Base-by-base conservation (phyloP, 2,329 filamentous ascomycete genomes). In the Shiraia sp. region DNA sequence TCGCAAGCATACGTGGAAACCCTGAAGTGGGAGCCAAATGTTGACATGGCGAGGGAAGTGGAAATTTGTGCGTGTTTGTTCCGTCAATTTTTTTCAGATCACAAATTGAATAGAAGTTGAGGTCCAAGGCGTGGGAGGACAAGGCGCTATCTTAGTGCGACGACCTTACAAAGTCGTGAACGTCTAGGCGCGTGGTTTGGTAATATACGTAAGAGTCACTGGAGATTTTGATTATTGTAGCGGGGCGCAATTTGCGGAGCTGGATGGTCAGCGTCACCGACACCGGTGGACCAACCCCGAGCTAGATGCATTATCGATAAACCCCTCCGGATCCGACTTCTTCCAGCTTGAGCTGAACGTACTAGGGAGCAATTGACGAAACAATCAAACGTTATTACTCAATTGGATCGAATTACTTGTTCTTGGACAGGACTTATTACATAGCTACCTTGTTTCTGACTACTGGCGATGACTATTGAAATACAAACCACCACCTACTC, bases 11-110 rank as follows among this genome's bases (percentile, higher is more conserved):
- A 90, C 83, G 88, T 95, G 51, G 88, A 90, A 56, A 95, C 88
- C 59, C 80, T 80, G 73, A 93, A 93, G 70, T 85, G 79, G 36
- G 86, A 77, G 59, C 91, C 90, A 72, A 95, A 96, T 41, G 88
- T 92, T 59, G 90, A 96, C 62, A 64, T 64, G 37, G 12, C 51
- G 39, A 46, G 16, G 12, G 12, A 22, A 4, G 19, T 22, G 19
- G 19, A 8, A 8, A 22, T 22, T 34, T 37, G 33, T 27, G 42
- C 35, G 41, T 36, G 36, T 38, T 33, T 19, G 35, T 17, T 32
- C 36, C 28, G 29, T 44, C 36, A 47, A 43, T 39, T 45, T 32
- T 27, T 40, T 19, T 32, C 36, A 23, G 24, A 36, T n/a, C n/a
- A n/a, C n/a, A n/a, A n/a, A n/a, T n/a, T n/a, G n/a, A n/a, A n/a